phyloP scores from a whole-genome alignment of 1,284 basidiomycete genomes.

The Malassezia arunalokei region DNA sequence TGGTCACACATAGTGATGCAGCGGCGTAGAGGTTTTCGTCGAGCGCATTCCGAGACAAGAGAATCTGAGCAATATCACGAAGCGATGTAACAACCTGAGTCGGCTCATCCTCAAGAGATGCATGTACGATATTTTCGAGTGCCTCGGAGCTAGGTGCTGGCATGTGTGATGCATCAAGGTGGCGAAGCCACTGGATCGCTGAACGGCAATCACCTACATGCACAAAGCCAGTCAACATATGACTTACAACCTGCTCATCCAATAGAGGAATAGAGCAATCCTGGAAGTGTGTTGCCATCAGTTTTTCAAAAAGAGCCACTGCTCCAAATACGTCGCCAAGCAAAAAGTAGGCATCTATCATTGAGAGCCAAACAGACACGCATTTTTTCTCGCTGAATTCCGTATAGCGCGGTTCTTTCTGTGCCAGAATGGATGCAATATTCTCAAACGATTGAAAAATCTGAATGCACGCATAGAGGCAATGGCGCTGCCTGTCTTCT shows the following conservation, averaged over 20 bases:
- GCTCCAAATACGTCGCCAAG: conserved; percentile 57
- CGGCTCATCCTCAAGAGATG: not conserved
- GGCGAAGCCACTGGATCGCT: conserved; percentile 28
- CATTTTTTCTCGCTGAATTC: conserved; percentile 17
- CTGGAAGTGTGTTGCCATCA: conserved; percentile 50
- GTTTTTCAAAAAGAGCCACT: conserved; percentile 59
- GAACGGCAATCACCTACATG: conserved; percentile 19
- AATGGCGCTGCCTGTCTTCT: conserved; percentile 52
- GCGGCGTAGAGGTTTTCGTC: not conserved
- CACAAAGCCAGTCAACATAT: conserved; percentile 51
- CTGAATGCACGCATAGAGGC: conserved; percentile 55
- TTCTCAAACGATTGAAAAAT: conserved; percentile 58
- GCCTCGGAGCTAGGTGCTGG: not conserved
- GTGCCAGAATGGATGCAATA: conserved; percentile 46
- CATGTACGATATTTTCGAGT: conserved; percentile 5
- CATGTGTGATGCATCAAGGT: conserved; percentile 14
- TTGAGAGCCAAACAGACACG: conserved; percentile 58
- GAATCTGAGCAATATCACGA: not conserved
- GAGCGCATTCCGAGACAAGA: not conserved
- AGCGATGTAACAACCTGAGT: not conserved
- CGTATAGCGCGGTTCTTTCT: conserved; percentile 36
- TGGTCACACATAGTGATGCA: not conserved
- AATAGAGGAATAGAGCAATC: conserved; percentile 50
- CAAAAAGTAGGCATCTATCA: conserved; percentile 64
- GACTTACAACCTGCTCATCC: conserved; percentile 53